Conservation (phyloP, 352 stramenopile species). For the Pythium insidiosum region DNA sequence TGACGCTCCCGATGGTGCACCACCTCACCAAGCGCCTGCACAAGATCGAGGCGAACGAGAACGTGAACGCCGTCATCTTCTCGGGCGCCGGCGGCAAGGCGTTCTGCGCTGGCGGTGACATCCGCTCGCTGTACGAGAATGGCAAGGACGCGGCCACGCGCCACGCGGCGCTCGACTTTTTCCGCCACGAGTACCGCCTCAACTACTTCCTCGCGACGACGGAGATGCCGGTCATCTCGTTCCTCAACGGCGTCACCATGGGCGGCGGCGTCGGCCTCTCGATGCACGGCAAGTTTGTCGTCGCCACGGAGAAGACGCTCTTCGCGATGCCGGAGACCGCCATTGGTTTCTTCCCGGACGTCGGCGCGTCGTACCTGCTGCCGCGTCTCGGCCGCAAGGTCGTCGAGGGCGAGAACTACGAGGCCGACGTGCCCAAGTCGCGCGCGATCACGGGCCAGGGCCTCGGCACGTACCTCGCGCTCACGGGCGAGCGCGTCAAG, state of each 20-base stretch:
- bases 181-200: slow-evolving; percentile 93
- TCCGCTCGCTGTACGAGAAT: slow-evolving; percentile 86
- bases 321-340: slow-evolving; percentile 99
- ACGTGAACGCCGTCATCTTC: slow-evolving; percentile 79
- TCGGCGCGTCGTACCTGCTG: slow-evolving; percentile 92
- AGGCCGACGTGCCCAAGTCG: slow-evolving; percentile 59
- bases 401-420: slow-evolving; percentile 61
- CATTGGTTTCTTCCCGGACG: slow-evolving; percentile 98
- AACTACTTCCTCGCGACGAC: slow-evolving; percentile 87
- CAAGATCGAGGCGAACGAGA: slow-evolving; percentile 71
- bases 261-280: slow-evolving; percentile 96
- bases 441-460: slow-evolving; percentile 66
- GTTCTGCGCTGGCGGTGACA: slow-evolving; percentile 95
- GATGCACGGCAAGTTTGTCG: slow-evolving; percentile 94
- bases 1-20: slow-evolving; percentile 89
- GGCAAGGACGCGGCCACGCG: slow-evolving; percentile 61
- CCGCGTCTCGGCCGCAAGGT: slow-evolving; percentile 76
- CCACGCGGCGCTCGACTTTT: slow-evolving; percentile 87
- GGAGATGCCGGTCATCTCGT: slow-evolving; percentile 85
- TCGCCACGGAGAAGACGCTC: slow-evolving; percentile 95
- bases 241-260: slow-evolving; percentile 99
- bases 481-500: slow-evolving; percentile 91
- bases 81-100: slow-evolving; percentile 71
- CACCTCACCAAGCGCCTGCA: slow-evolving; percentile 84
- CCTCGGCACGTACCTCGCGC: slow-evolving; percentile 90